Evolutionary conservation across 139 green algal genomes (phyloP).

Genomic region (Nannochloris sp.): DNA sequence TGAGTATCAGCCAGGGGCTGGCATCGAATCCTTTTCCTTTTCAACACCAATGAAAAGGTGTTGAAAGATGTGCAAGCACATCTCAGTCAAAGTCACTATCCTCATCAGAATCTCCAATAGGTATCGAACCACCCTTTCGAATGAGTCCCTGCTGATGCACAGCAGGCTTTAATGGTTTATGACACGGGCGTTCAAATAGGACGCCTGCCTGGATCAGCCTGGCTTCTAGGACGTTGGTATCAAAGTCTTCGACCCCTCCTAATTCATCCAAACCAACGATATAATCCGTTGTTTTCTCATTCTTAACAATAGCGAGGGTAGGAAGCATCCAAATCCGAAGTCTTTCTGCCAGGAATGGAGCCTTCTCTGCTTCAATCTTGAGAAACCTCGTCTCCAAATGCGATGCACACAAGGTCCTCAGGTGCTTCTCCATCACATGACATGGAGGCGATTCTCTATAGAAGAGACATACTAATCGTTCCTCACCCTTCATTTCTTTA

Average conservation of each 20-base stretch:
- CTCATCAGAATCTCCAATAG: slow-evolving; percentile 58
- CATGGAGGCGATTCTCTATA: slow-evolving; percentile 79
- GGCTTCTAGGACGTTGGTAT: slow-evolving; percentile 12
- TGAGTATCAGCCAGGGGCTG: no score
- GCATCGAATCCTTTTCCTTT: no score
- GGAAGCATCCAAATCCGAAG: slow-evolving; percentile 91
- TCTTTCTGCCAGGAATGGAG: slow-evolving; percentile 75
- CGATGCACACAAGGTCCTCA: slow-evolving; percentile 10
- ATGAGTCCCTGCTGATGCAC: slow-evolving; percentile 31
- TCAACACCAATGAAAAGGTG: no score
- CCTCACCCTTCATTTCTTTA: slow-evolving; percentile 82
- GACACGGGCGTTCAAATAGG: slow-evolving; percentile 21
- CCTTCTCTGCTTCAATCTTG: slow-evolving; percentile 93
- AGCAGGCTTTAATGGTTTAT: slow-evolving; percentile 12
- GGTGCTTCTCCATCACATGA: slow-evolving; percentile 61
- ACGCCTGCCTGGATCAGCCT: slow-evolving; percentile 12
- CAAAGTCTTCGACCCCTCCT: slow-evolving; percentile 53
- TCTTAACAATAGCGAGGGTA: slow-evolving; percentile 80
- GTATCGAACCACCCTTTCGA: slow-evolving; percentile 8
- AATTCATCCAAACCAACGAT: slow-evolving; percentile 68
- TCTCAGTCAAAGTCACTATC: slow-evolving; percentile 68
- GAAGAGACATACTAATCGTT: slow-evolving; percentile 87
- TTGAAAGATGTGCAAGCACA: not conserved
- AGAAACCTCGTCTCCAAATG: slow-evolving; percentile 85
- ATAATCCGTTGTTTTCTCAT: slow-evolving; percentile 79